Evolutionary conservation across 2,329 filamentous ascomycete species (phyloP).

Genomic region (Colletotrichum melonis): DNA sequence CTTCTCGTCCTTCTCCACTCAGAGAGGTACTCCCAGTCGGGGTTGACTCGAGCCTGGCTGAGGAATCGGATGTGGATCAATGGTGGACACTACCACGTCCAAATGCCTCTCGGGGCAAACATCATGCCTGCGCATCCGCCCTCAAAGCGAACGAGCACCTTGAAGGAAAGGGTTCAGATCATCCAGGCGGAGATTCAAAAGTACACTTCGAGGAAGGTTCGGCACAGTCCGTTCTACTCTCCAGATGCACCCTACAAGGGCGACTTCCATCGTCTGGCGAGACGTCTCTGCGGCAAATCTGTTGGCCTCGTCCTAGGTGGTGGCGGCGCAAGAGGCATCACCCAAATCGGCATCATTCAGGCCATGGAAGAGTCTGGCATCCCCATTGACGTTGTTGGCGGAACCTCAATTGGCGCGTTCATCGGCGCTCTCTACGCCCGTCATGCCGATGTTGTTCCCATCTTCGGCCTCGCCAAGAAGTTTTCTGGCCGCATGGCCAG

Average conservation of each 20-base stretch:
- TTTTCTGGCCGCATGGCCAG: slow-evolving; percentile 99
- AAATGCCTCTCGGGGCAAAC: slow-evolving; percentile 88
- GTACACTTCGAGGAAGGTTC: slow-evolving; percentile 93
- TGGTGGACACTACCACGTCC: slow-evolving; percentile 95
- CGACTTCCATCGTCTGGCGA: slow-evolving; percentile 92
- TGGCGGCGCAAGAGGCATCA: slow-evolving; percentile 90
- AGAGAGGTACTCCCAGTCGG: slow-evolving; percentile 87
- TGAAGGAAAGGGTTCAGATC: slow-evolving; percentile 94
- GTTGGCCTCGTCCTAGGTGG: slow-evolving; percentile 95
- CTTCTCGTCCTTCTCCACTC: slow-evolving; percentile 90
- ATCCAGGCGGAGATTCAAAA: slow-evolving; percentile 98
- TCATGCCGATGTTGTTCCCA: slow-evolving; percentile 95
- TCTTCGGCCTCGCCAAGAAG: slow-evolving; percentile 97
- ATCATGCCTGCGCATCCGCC: slow-evolving; percentile 81
- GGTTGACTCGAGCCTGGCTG: slow-evolving; percentile 89
- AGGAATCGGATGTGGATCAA: slow-evolving; percentile 97
- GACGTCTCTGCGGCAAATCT: slow-evolving; percentile 91
- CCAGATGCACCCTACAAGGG: slow-evolving; percentile 94
- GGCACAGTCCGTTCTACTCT: slow-evolving; percentile 88
- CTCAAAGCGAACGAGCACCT: slow-evolving; percentile 81
- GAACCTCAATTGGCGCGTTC: slow-evolving; percentile 96
- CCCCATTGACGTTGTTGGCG: slow-evolving; percentile 93
- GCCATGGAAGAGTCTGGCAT: slow-evolving; percentile 97
- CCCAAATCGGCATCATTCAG: slow-evolving; percentile 93
- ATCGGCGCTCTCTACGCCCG: slow-evolving; percentile 95